Percentiles rank a stretch among this genome's conserved stretches.
phyloP scores from a whole-genome alignment of 2,329 filamentous ascomycete species.

The Raffaelea deltoideospora region DNA sequence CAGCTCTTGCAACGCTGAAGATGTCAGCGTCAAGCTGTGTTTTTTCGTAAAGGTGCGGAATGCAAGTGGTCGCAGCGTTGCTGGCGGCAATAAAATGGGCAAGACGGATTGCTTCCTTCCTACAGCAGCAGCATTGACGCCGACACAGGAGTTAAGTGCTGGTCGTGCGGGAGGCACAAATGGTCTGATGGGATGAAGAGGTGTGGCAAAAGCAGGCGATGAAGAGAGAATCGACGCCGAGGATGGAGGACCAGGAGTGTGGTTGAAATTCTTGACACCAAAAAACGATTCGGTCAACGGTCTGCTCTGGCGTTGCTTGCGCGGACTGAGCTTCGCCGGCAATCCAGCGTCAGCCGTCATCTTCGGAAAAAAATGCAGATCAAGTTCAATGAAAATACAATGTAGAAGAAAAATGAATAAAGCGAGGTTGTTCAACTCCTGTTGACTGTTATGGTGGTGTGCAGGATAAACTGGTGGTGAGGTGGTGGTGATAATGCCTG shows the following conservation, averaged over 20 bases:
- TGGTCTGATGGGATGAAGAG: slow-evolving; percentile 60
- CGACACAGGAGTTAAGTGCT: too few relatives aligned
- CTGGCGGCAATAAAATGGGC: slow-evolving; percentile 76
- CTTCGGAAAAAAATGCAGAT: background rate
- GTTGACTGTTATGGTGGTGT: too few relatives aligned
- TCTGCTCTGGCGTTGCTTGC: slow-evolving; percentile 14
- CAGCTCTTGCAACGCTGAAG: slow-evolving; percentile 68
- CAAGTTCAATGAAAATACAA: background rate
- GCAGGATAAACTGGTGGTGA: too few relatives aligned
- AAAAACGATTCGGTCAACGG: slow-evolving; percentile 23
- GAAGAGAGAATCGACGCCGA: slow-evolving; percentile 65
- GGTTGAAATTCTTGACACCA: slow-evolving; percentile 13
- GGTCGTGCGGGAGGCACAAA: slow-evolving; percentile 23
- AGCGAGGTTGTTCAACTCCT: too few relatives aligned
- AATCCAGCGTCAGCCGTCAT: too few relatives aligned
- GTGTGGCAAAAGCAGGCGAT: slow-evolving; percentile 80
- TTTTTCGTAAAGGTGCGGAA: slow-evolving; percentile 97
- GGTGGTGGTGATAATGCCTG: too few relatives aligned
- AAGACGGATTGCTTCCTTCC: slow-evolving; percentile 58
- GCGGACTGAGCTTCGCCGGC: slow-evolving; percentile 11
- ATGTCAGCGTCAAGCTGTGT: slow-evolving; percentile 83
- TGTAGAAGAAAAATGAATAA: too few relatives aligned
- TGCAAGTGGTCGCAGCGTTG: slow-evolving; percentile 75
- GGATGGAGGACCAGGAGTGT: slow-evolving; percentile 9
- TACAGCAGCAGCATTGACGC: slow-evolving; percentile 65